These are phyloP conservation scores for Parsonsia alboflavescens DNA, from an alignment of 257 asterid species.

Conservation along the genomic window DNA sequence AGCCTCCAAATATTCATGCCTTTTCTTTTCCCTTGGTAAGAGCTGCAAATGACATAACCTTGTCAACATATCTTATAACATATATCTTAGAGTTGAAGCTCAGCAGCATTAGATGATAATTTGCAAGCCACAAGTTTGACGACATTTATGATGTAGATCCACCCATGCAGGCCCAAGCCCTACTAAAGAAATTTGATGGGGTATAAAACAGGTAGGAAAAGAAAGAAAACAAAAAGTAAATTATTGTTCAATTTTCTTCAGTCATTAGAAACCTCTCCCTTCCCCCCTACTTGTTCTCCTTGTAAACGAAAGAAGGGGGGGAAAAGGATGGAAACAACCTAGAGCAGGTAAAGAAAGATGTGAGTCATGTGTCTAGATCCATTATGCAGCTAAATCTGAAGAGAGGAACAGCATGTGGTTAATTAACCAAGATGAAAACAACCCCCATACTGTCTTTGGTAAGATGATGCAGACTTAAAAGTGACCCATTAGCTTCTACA, in stretches of 20 bases:
- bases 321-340: not conserved
- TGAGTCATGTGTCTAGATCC: not conserved
- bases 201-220: too few species aligned
- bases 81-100: not conserved
- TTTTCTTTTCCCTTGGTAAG: constrained; percentile 87
- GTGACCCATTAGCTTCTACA: not conserved
- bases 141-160: not conserved
- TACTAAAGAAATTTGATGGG: not conserved
- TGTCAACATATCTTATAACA: constrained; percentile 8
- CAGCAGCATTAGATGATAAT: not conserved
- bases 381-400: too few species aligned
- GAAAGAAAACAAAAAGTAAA: not conserved
- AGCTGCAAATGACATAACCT: constrained; percentile 38
- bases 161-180: not conserved
- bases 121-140: not conserved
- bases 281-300: too few species aligned
- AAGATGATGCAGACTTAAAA: not conserved
- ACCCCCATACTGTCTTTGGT: not conserved
- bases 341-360: too few species aligned
- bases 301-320: not conserved
- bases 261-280: not conserved
- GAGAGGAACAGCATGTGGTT: not conserved
- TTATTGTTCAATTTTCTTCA: not conserved
- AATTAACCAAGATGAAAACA: not conserved
- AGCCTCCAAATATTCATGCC: constrained; percentile 76